Evolutionary conservation across 202 grass and related monocot genomes (phyloP).

Genomic region (Miscanthus sacchariflorus): DNA sequence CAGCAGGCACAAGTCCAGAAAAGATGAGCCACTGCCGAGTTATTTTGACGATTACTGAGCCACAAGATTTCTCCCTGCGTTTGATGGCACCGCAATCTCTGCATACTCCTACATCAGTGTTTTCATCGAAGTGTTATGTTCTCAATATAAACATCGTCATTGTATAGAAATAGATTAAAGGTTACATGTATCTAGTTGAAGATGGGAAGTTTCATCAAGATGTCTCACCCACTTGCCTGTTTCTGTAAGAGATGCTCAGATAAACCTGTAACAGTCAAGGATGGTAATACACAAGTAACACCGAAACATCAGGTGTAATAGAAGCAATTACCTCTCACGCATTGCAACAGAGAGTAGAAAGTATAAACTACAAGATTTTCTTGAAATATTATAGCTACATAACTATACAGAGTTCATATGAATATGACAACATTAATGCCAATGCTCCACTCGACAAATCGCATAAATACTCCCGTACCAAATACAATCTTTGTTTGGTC

Average conservation of each 20-base stretch:
- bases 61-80: not conserved
- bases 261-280: not conserved
- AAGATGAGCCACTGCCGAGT: slow-evolving; percentile 66
- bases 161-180: slow-evolving; percentile 31
- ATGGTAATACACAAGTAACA: not conserved
- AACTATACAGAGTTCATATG: slow-evolving; percentile 30
- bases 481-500: not conserved
- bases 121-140: slow-evolving; percentile 19
- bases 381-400: slow-evolving; percentile 28
- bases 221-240: not conserved
- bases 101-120: not conserved
- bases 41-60: slow-evolving; percentile 49
- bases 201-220: slow-evolving; percentile 7
- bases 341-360: slow-evolving; percentile 12
- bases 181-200: slow-evolving; percentile 14
- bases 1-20: slow-evolving; percentile 88
- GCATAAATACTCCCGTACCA: not conserved
- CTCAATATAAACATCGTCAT: slow-evolving; percentile 14
- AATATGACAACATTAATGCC: slow-evolving; percentile 1
- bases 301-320: slow-evolving; percentile 29
- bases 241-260: slow-evolving; percentile 2
- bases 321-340: not conserved
- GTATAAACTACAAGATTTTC: slow-evolving; percentile 7
- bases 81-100: not conserved
- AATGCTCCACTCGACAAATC: not conserved